A percentile compares a stretch with the other conserved stretches of the same genome.
phyloP scores from a whole-genome alignment of 306 rosid species.

The Cicer pinnatifidum region DNA sequence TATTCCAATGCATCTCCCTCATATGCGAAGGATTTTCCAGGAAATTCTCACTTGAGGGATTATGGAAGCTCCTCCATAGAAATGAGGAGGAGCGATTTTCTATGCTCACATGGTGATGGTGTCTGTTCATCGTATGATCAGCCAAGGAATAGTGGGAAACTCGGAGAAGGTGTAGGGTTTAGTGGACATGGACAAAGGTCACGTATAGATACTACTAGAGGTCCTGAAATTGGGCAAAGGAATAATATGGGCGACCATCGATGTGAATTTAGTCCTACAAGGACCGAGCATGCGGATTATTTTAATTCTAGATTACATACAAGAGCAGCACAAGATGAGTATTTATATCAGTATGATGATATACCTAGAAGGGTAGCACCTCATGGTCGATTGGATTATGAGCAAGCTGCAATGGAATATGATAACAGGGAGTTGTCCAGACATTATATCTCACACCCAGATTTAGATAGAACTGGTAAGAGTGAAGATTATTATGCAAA shows the following conservation, averaged over 20 bases:
- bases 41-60: constrained; percentile 58
- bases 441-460: constrained; percentile 49
- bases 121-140: constrained; percentile 52
- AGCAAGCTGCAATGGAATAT: constrained; percentile 52
- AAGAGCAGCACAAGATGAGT: constrained; percentile 54
- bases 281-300: constrained; percentile 55
- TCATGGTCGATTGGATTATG: constrained; percentile 57
- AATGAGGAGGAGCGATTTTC: constrained; percentile 52
- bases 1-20: constrained; percentile 54
- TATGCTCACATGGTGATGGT: constrained; percentile 56
- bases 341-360: constrained; percentile 59
- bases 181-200: constrained; percentile 63
- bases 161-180: constrained; percentile 51
- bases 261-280: constrained; percentile 57
- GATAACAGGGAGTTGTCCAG: constrained; percentile 60
- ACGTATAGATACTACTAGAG: constrained; percentile 51
- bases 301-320: constrained; percentile 50
- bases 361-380: constrained; percentile 60
- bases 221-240: constrained; percentile 57
- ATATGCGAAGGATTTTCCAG: constrained; percentile 55
- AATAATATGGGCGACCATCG: constrained; percentile 49
- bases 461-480: constrained; percentile 54
- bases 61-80: constrained; percentile 57
- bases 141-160: constrained; percentile 56
- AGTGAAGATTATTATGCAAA: constrained; percentile 51